Percentiles rank a stretch among this genome's conserved stretches.
Evolutionary conservation across 2,329 filamentous ascomycete genomes (phyloP).

Genomic region (Aspergillus sp.): DNA sequence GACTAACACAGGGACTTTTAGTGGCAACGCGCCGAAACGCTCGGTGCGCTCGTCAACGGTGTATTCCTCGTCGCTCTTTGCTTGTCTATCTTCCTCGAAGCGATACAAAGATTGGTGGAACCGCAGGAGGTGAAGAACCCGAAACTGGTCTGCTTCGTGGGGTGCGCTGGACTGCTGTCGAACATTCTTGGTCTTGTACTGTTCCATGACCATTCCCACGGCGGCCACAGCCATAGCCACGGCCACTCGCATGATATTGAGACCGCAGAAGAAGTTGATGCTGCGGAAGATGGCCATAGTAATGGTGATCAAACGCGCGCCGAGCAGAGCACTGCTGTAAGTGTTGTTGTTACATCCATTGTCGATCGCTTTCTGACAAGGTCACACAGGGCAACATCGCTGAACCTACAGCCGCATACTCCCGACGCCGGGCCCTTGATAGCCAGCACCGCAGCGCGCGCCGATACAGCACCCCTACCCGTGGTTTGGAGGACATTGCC

Average conservation of each 20-base stretch:
- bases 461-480: slow-evolving; percentile 59
- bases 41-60: slow-evolving; percentile 95
- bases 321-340: slow-evolving; percentile 65
- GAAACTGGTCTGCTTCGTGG: slow-evolving; percentile 85
- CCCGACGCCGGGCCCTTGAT: slow-evolving; percentile 34
- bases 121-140: slow-evolving; percentile 86
- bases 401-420: slow-evolving; percentile 33
- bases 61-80: slow-evolving; percentile 97
- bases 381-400: slow-evolving; percentile 33
- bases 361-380: slow-evolving; percentile 18
- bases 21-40: slow-evolving; percentile 97
- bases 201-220: slow-evolving; percentile 91
- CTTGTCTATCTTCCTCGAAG: slow-evolving; percentile 94
- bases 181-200: slow-evolving; percentile 89
- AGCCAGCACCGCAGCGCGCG: slow-evolving; percentile 34
- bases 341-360: slow-evolving; percentile 45
- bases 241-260: slow-evolving; percentile 51
- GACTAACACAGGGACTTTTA: slow-evolving; percentile 41
- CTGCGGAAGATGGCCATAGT: slow-evolving; percentile 45
- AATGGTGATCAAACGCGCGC: slow-evolving; percentile 45
- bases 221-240: slow-evolving; percentile 67
- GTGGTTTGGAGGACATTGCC: slow-evolving; percentile 70
- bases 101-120: slow-evolving; percentile 87
- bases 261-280: slow-evolving; percentile 52
- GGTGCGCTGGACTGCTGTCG: slow-evolving; percentile 80